phyloP scores from a whole-genome alignment of 306 rosid species.

The Arachis hypogaea region DNA sequence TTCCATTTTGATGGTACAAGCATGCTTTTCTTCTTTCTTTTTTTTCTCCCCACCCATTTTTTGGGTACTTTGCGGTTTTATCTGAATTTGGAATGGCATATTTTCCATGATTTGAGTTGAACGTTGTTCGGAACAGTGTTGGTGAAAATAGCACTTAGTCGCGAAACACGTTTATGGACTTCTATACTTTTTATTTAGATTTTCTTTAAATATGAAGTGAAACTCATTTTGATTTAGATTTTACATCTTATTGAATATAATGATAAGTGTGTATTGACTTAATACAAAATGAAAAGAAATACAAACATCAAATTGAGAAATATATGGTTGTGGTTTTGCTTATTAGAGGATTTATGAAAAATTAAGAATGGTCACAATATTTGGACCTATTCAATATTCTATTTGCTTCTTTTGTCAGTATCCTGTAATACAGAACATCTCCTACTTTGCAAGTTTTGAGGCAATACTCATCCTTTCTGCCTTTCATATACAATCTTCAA shows the following conservation, averaged over 20 bases:
- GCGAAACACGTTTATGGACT: not conserved
- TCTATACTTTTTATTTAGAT: no score
- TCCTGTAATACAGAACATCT: not conserved
- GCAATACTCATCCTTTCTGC: not conserved
- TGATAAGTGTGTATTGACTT: no score
- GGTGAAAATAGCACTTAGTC: not conserved
- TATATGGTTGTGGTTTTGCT: no score
- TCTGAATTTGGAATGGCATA: not conserved
- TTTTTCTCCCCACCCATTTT: not conserved
- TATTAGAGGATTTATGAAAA: no score
- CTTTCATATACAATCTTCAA: no score
- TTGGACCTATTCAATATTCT: no score
- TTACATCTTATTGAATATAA: no score
- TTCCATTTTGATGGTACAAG: not conserved
- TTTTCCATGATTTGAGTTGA: conserved; percentile 19
- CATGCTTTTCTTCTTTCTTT: not conserved
- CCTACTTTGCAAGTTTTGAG: not conserved
- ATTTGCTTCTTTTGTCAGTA: not conserved
- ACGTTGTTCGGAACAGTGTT: not conserved
- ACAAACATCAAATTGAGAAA: no score
- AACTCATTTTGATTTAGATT: no score
- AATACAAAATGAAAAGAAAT: no score
- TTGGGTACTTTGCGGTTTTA: not conserved
- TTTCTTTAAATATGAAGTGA: no score
- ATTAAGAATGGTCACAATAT: no score